phyloP scores from a whole-genome alignment of 805 yeast genomes.

The Yarrowia divulgata region DNA sequence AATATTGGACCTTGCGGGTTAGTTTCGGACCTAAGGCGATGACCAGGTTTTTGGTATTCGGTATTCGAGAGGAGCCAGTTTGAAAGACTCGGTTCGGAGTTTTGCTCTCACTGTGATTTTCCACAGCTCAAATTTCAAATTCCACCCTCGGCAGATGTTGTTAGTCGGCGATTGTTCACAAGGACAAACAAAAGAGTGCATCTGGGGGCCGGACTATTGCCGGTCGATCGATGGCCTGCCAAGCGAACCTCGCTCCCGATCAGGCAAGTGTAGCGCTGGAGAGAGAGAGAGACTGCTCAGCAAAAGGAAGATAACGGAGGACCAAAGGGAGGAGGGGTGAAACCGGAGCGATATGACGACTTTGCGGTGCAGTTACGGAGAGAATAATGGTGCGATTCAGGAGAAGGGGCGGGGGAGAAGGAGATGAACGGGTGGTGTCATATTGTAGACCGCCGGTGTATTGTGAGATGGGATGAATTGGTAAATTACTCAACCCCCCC shows the following conservation, averaged over 20 bases:
- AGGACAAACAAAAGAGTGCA: background rate
- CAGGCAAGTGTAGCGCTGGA: slow-evolving; percentile 12
- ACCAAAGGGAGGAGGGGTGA: background rate
- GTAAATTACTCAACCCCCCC: background rate
- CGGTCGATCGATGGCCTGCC: slow-evolving; percentile 1
- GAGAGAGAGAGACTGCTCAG: background rate
- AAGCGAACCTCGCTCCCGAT: background rate
- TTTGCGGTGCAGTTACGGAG: background rate
- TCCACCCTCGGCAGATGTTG: background rate
- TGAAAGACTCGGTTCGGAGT: too few species aligned
- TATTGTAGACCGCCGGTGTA: too few species aligned
- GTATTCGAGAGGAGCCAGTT: too few species aligned
- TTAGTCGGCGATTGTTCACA: slow-evolving; percentile 11
- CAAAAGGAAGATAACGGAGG: too few species aligned
- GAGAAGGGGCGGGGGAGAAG: background rate
- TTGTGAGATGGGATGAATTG: background rate
- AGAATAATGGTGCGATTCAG: background rate
- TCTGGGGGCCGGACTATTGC: background rate
- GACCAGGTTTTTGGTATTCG: background rate
- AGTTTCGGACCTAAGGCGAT: background rate
- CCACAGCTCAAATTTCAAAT: too few species aligned
- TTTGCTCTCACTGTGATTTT: too few species aligned
- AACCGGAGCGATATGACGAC: slow-evolving; percentile 1
- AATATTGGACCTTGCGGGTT: background rate
- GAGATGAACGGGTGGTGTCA: too few species aligned